Evolutionary conservation across 2,329 filamentous ascomycete genomes (phyloP).

Genomic region (Claviceps quebecensis): DNA sequence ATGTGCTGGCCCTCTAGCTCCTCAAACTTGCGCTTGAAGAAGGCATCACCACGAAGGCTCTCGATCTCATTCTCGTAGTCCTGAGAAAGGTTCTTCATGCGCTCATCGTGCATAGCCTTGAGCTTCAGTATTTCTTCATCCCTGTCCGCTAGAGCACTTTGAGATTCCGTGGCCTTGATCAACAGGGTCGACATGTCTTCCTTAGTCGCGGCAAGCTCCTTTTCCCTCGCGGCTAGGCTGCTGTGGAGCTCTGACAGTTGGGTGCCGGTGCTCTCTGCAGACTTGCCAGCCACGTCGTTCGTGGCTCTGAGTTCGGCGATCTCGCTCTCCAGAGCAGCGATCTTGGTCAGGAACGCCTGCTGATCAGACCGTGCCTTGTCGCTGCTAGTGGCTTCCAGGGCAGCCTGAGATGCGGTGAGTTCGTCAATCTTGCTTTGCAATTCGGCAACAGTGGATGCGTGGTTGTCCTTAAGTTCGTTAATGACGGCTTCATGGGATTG

Average conservation of each 20-base stretch:
- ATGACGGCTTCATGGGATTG: slow-evolving; percentile 35
- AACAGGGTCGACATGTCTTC: slow-evolving; percentile 28
- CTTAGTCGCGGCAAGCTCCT: slow-evolving; percentile 32
- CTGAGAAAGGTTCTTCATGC: slow-evolving; percentile 42
- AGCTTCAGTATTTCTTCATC: slow-evolving; percentile 36
- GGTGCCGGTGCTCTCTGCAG: slow-evolving; percentile 24
- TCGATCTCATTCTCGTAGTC: slow-evolving; percentile 55
- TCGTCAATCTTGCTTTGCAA: slow-evolving; percentile 43
- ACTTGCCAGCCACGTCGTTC: slow-evolving; percentile 32
- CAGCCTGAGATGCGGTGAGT: slow-evolving; percentile 31
- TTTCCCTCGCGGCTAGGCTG: slow-evolving; percentile 28
- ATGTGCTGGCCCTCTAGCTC: slow-evolving; percentile 44
- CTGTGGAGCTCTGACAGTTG: slow-evolving; percentile 25
- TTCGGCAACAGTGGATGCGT: slow-evolving; percentile 32
- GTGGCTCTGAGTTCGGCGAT: slow-evolving; percentile 36
- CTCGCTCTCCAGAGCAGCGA: slow-evolving; percentile 37
- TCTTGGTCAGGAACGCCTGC: slow-evolving; percentile 29
- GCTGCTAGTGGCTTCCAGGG: slow-evolving; percentile 30
- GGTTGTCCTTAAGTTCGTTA: slow-evolving; percentile 33
- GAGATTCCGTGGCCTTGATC: slow-evolving; percentile 32
- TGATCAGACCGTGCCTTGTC: slow-evolving; percentile 30
- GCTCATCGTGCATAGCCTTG: slow-evolving; percentile 41
- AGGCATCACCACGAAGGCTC: slow-evolving; percentile 46
- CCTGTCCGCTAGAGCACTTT: slow-evolving; percentile 32
- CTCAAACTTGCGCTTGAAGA: slow-evolving; percentile 50